Conservation (phyloP, 2,329 filamentous ascomycete genomes). For the Verticillium tricorpus region DNA sequence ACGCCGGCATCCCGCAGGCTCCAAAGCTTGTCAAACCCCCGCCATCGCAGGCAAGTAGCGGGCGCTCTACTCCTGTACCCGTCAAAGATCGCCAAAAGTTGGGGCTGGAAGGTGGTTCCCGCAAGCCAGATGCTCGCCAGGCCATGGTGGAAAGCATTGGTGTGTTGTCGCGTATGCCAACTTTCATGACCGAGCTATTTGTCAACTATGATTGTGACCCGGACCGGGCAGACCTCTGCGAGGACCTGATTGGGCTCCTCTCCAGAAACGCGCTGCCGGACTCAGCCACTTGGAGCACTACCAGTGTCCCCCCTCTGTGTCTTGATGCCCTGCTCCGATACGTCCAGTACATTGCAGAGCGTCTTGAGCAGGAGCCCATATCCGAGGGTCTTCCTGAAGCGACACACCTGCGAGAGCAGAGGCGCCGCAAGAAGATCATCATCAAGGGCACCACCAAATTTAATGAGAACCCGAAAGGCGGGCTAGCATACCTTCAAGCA, state of each 20-base stretch:
- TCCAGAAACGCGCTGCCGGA: slow-evolving; percentile 92
- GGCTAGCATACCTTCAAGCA: slow-evolving; percentile 78
- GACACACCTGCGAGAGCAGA: slow-evolving; percentile 51
- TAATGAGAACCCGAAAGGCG: slow-evolving; percentile 89
- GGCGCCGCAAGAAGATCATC: slow-evolving; percentile 80
- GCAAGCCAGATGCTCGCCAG: slow-evolving; percentile 92
- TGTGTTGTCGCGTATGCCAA: slow-evolving; percentile 85
- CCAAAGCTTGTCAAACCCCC: slow-evolving; percentile 80
- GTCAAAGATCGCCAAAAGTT: slow-evolving; percentile 90
- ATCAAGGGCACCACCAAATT: slow-evolving; percentile 86
- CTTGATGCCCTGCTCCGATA: slow-evolving; percentile 88
- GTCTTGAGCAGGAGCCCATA: slow-evolving; percentile 66
- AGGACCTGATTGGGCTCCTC: slow-evolving; percentile 89
- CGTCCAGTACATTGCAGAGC: slow-evolving; percentile 85
- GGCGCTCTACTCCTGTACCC: slow-evolving; percentile 82
- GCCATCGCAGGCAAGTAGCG: slow-evolving; percentile 70
- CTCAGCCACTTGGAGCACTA: slow-evolving; percentile 97
- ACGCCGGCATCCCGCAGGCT: slow-evolving; percentile 87
- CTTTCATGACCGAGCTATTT: slow-evolving; percentile 91
- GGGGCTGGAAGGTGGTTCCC: slow-evolving; percentile 83
- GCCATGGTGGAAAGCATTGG: slow-evolving; percentile 98
- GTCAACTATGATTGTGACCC: slow-evolving; percentile 98
- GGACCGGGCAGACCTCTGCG: slow-evolving; percentile 84
- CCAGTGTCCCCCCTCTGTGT: slow-evolving; percentile 92
- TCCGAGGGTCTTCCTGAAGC: slow-evolving; percentile 64